Base-by-base conservation (phyloP, 2,329 filamentous ascomycete species). In the Neonectria sp. region DNA sequence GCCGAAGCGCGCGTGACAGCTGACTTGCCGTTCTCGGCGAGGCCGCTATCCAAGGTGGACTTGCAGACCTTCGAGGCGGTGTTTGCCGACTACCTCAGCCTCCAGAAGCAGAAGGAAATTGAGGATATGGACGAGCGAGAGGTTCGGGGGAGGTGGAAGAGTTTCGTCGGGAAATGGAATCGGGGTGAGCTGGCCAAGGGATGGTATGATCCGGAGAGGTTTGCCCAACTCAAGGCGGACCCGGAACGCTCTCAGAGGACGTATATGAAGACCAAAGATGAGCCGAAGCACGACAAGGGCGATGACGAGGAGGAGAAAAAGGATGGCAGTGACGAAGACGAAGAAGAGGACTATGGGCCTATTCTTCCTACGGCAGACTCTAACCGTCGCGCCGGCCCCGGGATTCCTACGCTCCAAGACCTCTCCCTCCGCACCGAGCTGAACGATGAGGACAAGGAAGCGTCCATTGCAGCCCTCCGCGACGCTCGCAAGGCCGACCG, bases 111-210 rank as follows among this genome's bases (percentile, higher is more conserved):
- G 45, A 86, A 93, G 46, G 83, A 91, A 60, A 83, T 97, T 1
- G 86, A 90, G 21, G 86, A 89, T 11, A 84, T 98, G 72, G 88
- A 90, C 63, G 91, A 94, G 69, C 87, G 88, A n/a, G 95, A 98
- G 78, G 82, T 91, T 1, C 92, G 87, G 71, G 95, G 95, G 2
- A 86, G 95, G 62, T 99, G 95, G 95, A 97, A 97, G 86, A 95
- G 94, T 78, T 99, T 98, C 76, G 80, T 95, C 13, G 86, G 88
- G 4, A 95, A 95, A 85, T 99, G 96, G 95, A 99, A 99, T 83
- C 89, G 90, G 75, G 92, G 91, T 77, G 93, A 95, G 82, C 85
- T 98, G 70, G 92, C 93, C 5, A 92, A 95, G 80, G 94, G 94
- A 53, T 99, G 95, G 95, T 99, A 98, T 81, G 94, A 97, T 77